These are phyloP conservation scores for Fragilariopsis cylindrus DNA, from an alignment of 108 stramenopile species.

Conservation along the genomic window DNA sequence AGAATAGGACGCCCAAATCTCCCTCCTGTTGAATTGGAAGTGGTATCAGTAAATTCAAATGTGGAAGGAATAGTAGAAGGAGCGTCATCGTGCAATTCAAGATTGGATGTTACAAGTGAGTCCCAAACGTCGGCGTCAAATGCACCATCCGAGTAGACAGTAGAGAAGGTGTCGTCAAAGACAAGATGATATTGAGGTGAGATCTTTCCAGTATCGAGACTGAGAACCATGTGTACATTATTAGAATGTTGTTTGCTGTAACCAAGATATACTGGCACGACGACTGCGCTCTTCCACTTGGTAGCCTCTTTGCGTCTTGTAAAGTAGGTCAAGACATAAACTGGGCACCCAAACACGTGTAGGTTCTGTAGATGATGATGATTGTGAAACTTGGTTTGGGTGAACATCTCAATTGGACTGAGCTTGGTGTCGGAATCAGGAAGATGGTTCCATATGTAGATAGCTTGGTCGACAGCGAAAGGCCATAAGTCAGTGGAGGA, in stretches of 20 bases:
- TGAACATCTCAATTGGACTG: conserved; percentile 21
- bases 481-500: conserved; percentile 35
- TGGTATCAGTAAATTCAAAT: too few relatives aligned
- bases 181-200: conserved; percentile 50
- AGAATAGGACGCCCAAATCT: too few relatives aligned
- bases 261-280: conserved; percentile 39
- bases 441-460: conserved; percentile 39
- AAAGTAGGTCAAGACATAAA: conserved; percentile 47
- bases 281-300: conserved; percentile 41
- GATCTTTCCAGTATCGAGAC: conserved; percentile 29
- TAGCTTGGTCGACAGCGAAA: conserved; percentile 45
- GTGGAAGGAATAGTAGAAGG: too few relatives aligned
- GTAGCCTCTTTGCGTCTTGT: conserved; percentile 34
- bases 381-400: not conserved
- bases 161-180: conserved; percentile 40
- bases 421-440: conserved; percentile 19
- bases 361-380: conserved; percentile 14
- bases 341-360: conserved; percentile 40
- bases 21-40: too few relatives aligned
- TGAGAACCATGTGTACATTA: conserved; percentile 36
- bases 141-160: not conserved
- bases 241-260: conserved; percentile 35
- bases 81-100: not conserved
- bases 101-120: not conserved
- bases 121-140: not conserved